phyloP scores from a whole-genome alignment of 2,329 filamentous ascomycete species.

The Fusarium chlamydosporum region DNA sequence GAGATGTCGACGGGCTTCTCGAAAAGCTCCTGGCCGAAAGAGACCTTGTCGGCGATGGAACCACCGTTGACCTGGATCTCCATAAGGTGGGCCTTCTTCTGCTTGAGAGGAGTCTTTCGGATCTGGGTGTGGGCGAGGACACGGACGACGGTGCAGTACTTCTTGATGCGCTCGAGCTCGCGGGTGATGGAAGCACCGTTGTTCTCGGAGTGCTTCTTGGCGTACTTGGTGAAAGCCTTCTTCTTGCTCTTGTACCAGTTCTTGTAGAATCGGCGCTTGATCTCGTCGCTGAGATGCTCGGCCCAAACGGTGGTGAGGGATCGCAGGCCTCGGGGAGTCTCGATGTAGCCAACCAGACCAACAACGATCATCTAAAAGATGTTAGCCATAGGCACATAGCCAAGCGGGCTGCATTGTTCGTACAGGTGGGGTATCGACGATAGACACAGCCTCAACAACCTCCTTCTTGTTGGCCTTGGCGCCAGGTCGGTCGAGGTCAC shows the following conservation, averaged over 20 bases:
- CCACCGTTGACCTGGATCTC: conserved; percentile 99
- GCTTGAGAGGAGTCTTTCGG: conserved; percentile 98
- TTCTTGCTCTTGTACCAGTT: conserved; percentile 99
- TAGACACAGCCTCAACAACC: conserved; percentile 87
- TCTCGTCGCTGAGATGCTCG: conserved; percentile 97
- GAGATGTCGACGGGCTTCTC: conserved; percentile 98
- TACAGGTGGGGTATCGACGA: conserved; percentile 97
- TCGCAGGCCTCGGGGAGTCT: conserved; percentile 98
- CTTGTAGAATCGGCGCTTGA: conserved; percentile 99
- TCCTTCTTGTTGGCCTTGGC: conserved; percentile 99
- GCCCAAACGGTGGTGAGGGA: conserved; percentile 99
- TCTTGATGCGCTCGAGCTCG: conserved; percentile 99
- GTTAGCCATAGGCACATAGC: conserved; percentile 80
- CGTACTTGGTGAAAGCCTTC: conserved; percentile 99
- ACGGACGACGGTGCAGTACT: conserved; percentile 99
- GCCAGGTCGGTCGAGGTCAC: conserved; percentile 98
- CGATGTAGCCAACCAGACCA: conserved; percentile 99
- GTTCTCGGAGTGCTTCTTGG: conserved; percentile 99
- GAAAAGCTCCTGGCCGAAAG: conserved; percentile 94
- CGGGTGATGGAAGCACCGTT: conserved; percentile 91
- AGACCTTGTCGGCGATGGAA: conserved; percentile 94
- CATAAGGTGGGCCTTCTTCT: conserved; percentile 99
- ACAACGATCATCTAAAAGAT: conserved; percentile 96
- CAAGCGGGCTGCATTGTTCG: conserved; percentile 86
- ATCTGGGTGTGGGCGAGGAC: conserved; percentile 99